Conservation (phyloP, 169 alveolate species). For the Miamiensis avidus region DNA sequence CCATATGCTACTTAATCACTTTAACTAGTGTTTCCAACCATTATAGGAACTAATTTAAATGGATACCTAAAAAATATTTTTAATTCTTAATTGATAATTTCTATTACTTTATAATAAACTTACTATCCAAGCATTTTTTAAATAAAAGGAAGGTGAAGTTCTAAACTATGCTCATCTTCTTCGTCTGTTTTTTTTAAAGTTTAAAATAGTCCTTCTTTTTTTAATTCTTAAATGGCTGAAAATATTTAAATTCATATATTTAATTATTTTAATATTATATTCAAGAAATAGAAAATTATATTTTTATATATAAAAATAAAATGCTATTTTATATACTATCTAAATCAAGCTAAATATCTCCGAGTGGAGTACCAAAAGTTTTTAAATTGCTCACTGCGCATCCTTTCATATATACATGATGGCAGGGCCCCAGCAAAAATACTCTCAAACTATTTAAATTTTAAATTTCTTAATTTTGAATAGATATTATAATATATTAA, state of each 20-base stretch:
- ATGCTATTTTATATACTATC: slow-evolving; percentile 43
- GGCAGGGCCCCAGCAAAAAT: slow-evolving; percentile 95
- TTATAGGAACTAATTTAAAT: slow-evolving; percentile 71
- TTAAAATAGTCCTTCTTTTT: slow-evolving; percentile 8
- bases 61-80: slow-evolving; percentile 62
- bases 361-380: slow-evolving; percentile 90
- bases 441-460: slow-evolving; percentile 71
- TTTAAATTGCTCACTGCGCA: slow-evolving; percentile 82
- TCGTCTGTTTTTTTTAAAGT: slow-evolving; percentile 51
- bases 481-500: neutral
- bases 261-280: too few species aligned
- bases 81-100: neutral
- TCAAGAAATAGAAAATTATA: too few species aligned
- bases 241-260: too few species aligned
- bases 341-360: slow-evolving; percentile 83
- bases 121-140: slow-evolving; percentile 35
- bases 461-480: neutral
- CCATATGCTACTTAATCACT: slow-evolving; percentile 60
- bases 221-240: slow-evolving; percentile 11
- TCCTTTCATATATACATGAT: slow-evolving; percentile 86
- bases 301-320: slow-evolving; percentile 17
- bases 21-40: slow-evolving; percentile 63
- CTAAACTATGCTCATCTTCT: slow-evolving; percentile 81
- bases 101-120: neutral
- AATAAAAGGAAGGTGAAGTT: slow-evolving; percentile 74